These are phyloP conservation scores for Colletotrichum truncatum DNA, from an alignment of 2,329 filamentous ascomycete species.

Conservation along the genomic window DNA sequence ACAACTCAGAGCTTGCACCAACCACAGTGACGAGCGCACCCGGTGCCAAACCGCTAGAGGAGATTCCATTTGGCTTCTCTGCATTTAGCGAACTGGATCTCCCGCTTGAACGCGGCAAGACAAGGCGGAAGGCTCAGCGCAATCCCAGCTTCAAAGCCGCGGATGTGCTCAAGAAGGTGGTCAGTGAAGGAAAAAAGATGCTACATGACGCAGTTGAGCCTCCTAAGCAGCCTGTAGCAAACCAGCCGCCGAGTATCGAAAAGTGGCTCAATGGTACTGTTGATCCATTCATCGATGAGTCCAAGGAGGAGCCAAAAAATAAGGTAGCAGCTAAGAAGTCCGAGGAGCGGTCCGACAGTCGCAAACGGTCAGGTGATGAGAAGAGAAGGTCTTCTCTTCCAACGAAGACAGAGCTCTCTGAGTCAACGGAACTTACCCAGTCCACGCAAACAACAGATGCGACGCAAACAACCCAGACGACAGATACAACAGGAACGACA, in stretches of 20 bases:
- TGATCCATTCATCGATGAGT: slow-evolving; percentile 66
- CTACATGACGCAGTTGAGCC: slow-evolving; percentile 69
- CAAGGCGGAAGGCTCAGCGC: slow-evolving; percentile 56
- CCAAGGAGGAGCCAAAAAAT: slow-evolving; percentile 38
- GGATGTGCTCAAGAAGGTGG: slow-evolving; percentile 71
- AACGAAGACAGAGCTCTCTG: slow-evolving; percentile 36
- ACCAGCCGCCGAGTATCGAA: slow-evolving; percentile 71
- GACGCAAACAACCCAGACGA: slow-evolving; percentile 27
- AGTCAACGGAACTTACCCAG: slow-evolving; percentile 15
- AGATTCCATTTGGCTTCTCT: slow-evolving; percentile 71
- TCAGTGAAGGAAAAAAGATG: slow-evolving; percentile 72
- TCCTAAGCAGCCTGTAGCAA: slow-evolving; percentile 56
- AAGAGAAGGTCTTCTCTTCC: slow-evolving; percentile 33
- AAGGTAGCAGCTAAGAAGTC: slow-evolving; percentile 45
- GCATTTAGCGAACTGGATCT: slow-evolving; percentile 74
- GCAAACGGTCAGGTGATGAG: slow-evolving; percentile 36
- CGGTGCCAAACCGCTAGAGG: slow-evolving; percentile 62
- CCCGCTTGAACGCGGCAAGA: slow-evolving; percentile 53
- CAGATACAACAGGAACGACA: slow-evolving; percentile 19
- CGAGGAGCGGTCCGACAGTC: slow-evolving; percentile 15
- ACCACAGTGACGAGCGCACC: slow-evolving; percentile 40
- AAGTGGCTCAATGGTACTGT: slow-evolving; percentile 71
- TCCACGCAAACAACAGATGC: slow-evolving; percentile 15
- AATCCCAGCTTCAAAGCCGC: slow-evolving; percentile 67
- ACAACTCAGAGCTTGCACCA: slow-evolving; percentile 47